Base-by-base conservation (phyloP, 768 basidiomycete genomes). In the Tricholomella constricta region DNA sequence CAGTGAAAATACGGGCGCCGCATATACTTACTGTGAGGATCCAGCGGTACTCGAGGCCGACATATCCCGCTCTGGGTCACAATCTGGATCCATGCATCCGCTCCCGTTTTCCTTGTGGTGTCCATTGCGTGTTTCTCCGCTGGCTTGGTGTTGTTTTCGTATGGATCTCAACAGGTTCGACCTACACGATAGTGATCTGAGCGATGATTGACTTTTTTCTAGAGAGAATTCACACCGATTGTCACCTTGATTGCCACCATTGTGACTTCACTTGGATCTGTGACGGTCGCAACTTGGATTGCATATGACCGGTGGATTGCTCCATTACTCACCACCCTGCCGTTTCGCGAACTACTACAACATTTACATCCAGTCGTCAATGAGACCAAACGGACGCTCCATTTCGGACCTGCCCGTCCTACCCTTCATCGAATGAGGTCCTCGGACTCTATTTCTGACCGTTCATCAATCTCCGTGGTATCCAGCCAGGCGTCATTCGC, bases 11-110 rank as follows among this genome's bases (percentile, higher is more conserved):
- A n/a, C n/a, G n/a, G n/a, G n/a, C n/a, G n/a, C n/a, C n/a, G n/a
- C n/a, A n/a, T n/a, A n/a, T n/a, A n/a, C n/a, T n/a, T n/a, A n/a
- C n/a, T n/a, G n/a, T n/a, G n/a, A n/a, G n/a, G n/a, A n/a, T 27
- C 20, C 10, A 62, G 62, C 45, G 62, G 58, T 12, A 57, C 58
- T 0, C 58, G 56, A 12, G 58, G 58, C 2, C 45, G 54, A 17
- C 53, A 52, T n/a, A 48, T 62, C 29, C 58, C 60, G 6, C 45
- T 53, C 1, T 55, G 46, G 48, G 37, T 64, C 9, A 62, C 56
- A 2, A 10, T 59, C n/a, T 64, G 58, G 56, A 54, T 62, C 20
- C 53, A 64, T 45, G 49, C 20, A 15, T 60, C 58, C 8, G 51
- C 56, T 3, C 60, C 62, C 4, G 20, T 36, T 14, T 59, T 64